phyloP scores from a whole-genome alignment of 805 yeast species.

The Kazachstania bromeliacearum region DNA sequence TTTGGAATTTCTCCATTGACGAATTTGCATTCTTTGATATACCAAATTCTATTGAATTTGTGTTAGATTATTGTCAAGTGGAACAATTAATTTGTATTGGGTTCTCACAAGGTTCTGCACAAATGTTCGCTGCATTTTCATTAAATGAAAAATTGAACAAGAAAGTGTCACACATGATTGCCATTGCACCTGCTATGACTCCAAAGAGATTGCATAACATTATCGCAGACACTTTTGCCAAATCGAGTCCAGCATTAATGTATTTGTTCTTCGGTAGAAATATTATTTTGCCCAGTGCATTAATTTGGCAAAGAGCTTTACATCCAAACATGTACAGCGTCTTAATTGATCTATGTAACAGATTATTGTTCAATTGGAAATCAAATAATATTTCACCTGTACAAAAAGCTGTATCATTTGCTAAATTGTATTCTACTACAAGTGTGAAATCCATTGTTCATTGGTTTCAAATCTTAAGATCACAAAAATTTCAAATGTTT shows the following conservation, averaged over 20 bases:
- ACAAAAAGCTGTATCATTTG: constrained; percentile 73
- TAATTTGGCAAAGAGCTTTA: constrained; percentile 56
- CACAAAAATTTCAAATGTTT: constrained; percentile 78
- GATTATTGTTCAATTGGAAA: constrained; percentile 70
- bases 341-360: constrained; percentile 64
- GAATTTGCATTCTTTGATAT: constrained; percentile 88
- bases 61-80: constrained; percentile 43
- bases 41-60: constrained; percentile 71
- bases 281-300: constrained; percentile 66
- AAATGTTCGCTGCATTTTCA: constrained; percentile 76
- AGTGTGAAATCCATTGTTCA: constrained; percentile 90
- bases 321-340: constrained; percentile 25
- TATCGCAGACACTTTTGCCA: constrained; percentile 63
- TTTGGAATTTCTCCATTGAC: constrained; percentile 88
- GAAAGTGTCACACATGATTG: constrained; percentile 52
- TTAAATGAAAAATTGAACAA: constrained; percentile 52
- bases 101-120: constrained; percentile 91
- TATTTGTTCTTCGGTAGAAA: constrained; percentile 64
- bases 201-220: constrained; percentile 77
- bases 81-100: constrained; percentile 61
- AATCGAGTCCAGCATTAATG: constrained; percentile 66
- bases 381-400: constrained; percentile 56
- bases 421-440: constrained; percentile 85
- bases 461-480: constrained; percentile 85
- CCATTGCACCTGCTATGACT: constrained; percentile 89